These are phyloP conservation scores for Hypocreales sp. DNA, from an alignment of 2,329 filamentous ascomycete species.

Conservation along the genomic window DNA sequence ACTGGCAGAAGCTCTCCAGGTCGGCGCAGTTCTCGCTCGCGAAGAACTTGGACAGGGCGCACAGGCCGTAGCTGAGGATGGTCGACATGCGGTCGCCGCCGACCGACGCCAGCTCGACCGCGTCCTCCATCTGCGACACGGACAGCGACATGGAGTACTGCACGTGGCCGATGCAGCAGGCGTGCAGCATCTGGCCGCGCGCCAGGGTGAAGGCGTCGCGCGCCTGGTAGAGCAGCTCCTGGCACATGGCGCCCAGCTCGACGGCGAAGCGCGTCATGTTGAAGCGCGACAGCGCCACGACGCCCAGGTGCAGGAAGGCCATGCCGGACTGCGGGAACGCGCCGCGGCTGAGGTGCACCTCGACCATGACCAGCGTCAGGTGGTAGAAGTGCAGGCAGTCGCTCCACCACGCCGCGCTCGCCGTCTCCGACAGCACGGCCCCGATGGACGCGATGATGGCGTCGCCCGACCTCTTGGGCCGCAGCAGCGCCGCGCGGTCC, in stretches of 20 bases:
- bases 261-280: constrained; percentile 53
- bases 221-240: constrained; percentile 48
- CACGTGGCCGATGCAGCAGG: constrained; percentile 56
- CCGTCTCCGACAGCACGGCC: constrained; percentile 54
- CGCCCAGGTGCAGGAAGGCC: constrained; percentile 51
- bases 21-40: constrained; percentile 54
- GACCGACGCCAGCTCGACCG: constrained; percentile 48
- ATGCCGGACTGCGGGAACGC: constrained; percentile 54
- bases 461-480: constrained; percentile 27
- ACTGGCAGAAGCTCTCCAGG: constrained; percentile 54
- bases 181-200: constrained; percentile 52
- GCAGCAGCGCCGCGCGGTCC: constrained; percentile 31
- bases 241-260: constrained; percentile 45
- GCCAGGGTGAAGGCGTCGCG: constrained; percentile 51
- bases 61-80: constrained; percentile 55
- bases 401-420: constrained; percentile 59
- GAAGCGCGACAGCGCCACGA: constrained; percentile 53
- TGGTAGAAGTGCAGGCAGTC: constrained; percentile 60
- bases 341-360: constrained; percentile 47
- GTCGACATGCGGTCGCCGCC: constrained; percentile 58
- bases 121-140: constrained; percentile 44
- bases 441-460: constrained; percentile 46
- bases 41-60: constrained; percentile 52
- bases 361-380: constrained; percentile 49
- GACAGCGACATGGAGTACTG: constrained; percentile 44